Evolutionary conservation across 371 early-diverging fungal genomes (phyloP), one percentile per base, ranked within the genome.

Genomic region (Syncephalastrum racemosum): DNA sequence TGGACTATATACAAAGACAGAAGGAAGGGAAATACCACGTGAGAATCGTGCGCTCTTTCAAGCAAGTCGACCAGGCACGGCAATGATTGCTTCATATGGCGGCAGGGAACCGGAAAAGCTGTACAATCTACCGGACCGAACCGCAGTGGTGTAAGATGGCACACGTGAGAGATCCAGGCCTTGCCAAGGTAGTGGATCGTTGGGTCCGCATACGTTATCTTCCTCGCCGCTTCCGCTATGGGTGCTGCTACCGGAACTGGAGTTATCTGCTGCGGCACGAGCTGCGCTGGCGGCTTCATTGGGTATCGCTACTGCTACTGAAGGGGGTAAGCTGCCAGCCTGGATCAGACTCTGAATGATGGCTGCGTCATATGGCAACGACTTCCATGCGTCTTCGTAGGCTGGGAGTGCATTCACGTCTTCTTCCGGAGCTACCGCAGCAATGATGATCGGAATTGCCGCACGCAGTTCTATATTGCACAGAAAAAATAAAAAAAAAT

Each of bases 201-300:
- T 92, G 80, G 20, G 90, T 47, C 42, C 73, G 73, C 15, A 84
- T 86, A 16, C 70, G 27, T 62, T 44, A 80, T 60, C 71, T 92
- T 92, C 66, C 86, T 79, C 88, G 68, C 55, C 76, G 76, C 41
- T 53, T 2, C 25, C 25, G 39, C 46, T 53, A 25, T 44, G 46
- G n/a, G 20, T 45, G 27, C 43, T 43, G 16, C 56, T 59, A 15
- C 36, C 53, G 15, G 50, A 19, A 31, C 55, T 55, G 31, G 36
- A 25, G 40, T 48, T 48, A 20, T 24, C 46, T 20, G 82, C 87
- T 2, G 82, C 76, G 50, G 86, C 87, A 67, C 92, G 91, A 15
- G 86, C 88, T 7, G 88, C 90, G 18, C 84, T 90, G 7, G 97
- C 94, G 3, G 88, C 84, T 45, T 89, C 71, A 65, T 93, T 94